These are phyloP conservation scores for Phytopythium montanum DNA, from an alignment of 352 stramenopile genomes.

Conservation along the genomic window DNA sequence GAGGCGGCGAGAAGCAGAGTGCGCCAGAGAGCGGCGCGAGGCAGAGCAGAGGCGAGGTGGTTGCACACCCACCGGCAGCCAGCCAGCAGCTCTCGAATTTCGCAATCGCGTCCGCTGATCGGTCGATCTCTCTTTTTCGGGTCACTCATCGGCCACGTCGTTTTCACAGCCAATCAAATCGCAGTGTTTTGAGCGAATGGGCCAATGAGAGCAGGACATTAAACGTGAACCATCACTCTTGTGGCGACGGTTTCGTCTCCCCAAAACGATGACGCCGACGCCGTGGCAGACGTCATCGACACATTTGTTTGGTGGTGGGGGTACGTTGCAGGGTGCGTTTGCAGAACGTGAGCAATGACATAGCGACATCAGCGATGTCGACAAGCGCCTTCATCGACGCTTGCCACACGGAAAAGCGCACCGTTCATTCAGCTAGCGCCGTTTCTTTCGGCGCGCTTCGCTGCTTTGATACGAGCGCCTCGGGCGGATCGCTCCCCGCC, in stretches of 20 bases:
- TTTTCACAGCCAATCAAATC: constrained; percentile 3
- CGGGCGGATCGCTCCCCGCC: not conserved
- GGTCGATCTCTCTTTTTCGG: not conserved
- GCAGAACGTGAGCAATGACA: not conserved
- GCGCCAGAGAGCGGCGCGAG: constrained; percentile 12
- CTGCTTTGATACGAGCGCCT: not conserved
- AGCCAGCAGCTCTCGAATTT: not conserved
- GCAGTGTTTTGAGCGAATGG: not conserved
- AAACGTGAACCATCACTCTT: not conserved
- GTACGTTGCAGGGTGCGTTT: not conserved
- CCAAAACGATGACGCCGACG: constrained; percentile 5
- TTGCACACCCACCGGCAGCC: not conserved
- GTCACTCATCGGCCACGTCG: constrained; percentile 5
- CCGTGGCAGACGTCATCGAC: not conserved
- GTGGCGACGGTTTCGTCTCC: not conserved
- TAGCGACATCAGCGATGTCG: not conserved
- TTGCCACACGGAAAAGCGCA: not conserved
- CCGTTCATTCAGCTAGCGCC: not conserved
- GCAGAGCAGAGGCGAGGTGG: too few relatives aligned
- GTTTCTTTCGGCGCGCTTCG: not conserved
- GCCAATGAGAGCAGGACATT: not conserved
- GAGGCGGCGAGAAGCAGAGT: constrained; percentile 5
- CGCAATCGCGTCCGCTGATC: not conserved
- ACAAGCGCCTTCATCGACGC: not conserved
- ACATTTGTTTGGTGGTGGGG: not conserved